These are phyloP conservation scores for Tolypocladium cylindrosporum DNA, from an alignment of 2,329 filamentous ascomycete genomes.

Conservation along the genomic window DNA sequence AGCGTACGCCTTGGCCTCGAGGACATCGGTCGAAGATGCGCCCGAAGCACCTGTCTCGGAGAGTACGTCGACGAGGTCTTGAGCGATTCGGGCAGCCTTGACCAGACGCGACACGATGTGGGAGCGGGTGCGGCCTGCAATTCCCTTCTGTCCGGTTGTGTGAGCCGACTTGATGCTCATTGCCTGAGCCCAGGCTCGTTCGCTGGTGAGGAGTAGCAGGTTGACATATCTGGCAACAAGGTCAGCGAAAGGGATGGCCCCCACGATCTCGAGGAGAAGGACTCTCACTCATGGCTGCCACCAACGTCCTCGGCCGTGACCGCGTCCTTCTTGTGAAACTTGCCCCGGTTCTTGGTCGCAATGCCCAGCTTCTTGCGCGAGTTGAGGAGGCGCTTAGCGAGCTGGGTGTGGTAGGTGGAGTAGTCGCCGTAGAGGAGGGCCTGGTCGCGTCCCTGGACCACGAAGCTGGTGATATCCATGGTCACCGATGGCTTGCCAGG, in stretches of 20 bases:
- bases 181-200: constrained; percentile 89
- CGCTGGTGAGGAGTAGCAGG: constrained; percentile 74
- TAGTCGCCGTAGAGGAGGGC: constrained; percentile 85
- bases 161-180: constrained; percentile 88
- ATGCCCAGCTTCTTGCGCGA: constrained; percentile 78
- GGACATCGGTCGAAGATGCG: constrained; percentile 59
- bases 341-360: constrained; percentile 75
- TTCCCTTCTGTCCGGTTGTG: constrained; percentile 67
- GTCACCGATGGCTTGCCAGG: constrained; percentile 1
- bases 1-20: constrained; percentile 81
- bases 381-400: constrained; percentile 72
- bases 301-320: constrained; percentile 68
- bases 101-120: constrained; percentile 82
- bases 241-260: background rate
- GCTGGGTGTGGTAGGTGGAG: constrained; percentile 69
- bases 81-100: constrained; percentile 66
- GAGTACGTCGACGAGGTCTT: constrained; percentile 56
- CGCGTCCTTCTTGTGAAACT: constrained; percentile 62
- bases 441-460: constrained; percentile 70
- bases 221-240: constrained; percentile 53
- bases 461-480: constrained; percentile 87
- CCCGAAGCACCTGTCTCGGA: constrained; percentile 51
- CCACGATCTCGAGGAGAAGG: background rate
- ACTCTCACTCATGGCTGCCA: constrained; percentile 61
- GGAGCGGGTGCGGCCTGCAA: constrained; percentile 68